Evolutionary conservation across 2,329 filamentous ascomycete species (phyloP).

Genomic region (Dryadomyces sulphureus): DNA sequence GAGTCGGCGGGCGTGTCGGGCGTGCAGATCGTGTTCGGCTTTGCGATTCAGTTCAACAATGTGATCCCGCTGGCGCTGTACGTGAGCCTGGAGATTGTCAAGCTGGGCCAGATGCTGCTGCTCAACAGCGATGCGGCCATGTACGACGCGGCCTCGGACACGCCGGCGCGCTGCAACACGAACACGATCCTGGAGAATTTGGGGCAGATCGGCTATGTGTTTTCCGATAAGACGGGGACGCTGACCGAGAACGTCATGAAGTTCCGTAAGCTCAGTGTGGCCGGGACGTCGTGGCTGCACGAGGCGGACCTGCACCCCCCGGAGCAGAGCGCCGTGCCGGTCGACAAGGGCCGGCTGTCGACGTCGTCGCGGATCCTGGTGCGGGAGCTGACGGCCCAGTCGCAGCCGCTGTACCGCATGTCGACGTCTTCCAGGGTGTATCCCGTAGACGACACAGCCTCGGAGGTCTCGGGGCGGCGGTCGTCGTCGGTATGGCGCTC

Average conservation of each 20-base stretch:
- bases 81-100: constrained; percentile 78
- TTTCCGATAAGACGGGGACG: constrained; percentile 91
- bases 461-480: constrained; percentile 16
- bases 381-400: constrained; percentile 1
- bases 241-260: constrained; percentile 93
- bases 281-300: constrained; percentile 79
- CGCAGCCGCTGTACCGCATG: neutral
- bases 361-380: neutral
- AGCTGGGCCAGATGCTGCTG: constrained; percentile 63
- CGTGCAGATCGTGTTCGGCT: constrained; percentile 73
- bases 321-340: too few species aligned
- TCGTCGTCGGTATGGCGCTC: constrained; percentile 37
- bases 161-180: constrained; percentile 77
- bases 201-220: constrained; percentile 78
- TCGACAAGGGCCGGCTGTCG: too few species aligned
- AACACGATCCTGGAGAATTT: constrained; percentile 93
- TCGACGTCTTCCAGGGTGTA: neutral
- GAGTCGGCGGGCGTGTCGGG: constrained; percentile 54
- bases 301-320: constrained; percentile 48
- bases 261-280: constrained; percentile 82
- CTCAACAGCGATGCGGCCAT: constrained; percentile 73
- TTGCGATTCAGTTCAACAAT: constrained; percentile 94
- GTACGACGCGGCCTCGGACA: constrained; percentile 76
- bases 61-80: constrained; percentile 85
- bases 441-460: neutral